Base-by-base conservation (phyloP, 805 yeast genomes). In the Schizosaccharomyces cryophilus region DNA sequence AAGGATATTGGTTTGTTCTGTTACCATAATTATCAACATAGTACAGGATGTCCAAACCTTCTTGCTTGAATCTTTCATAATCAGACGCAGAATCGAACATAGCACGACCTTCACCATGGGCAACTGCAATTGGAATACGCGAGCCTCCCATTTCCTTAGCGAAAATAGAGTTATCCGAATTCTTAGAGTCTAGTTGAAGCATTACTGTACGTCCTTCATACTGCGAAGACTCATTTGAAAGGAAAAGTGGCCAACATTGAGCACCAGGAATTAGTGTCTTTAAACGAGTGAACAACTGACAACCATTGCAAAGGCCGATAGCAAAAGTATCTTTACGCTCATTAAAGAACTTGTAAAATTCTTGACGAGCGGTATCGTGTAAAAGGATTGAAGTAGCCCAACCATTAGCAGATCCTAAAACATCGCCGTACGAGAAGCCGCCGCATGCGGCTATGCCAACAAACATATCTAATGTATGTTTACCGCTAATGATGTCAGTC, bases 361-460 rank as follows among this genome's bases (percentile, higher is more conserved):
- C 89, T 31, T 76, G 68, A 69, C 93, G 81, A 45, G 90, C 85
- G 61, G 73, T 75, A 45, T 80, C 86, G 69, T 90, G 84, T 78
- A 83, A 88, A 65, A 93, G 74, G 9, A 93, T 95, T 19, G 96
- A 87, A 69, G 87, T 88, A 62, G 98, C 98, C 98, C 98, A 93
- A 62, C 98, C 98, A 61, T 90, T 85, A 70, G 96, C 98, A 42
- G 98, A 98, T 66, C 98, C 98, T 63, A 93, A 77, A 59, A 93
- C 98, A 73, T 93, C 98, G 77, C 98, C 98, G 69, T 89, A 93
- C 1, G 96, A 87, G 77, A 93, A 93, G 17, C 98, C 98, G 73
- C 98, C 98, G 74, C 98, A 94, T 3, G 97, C 97, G 54, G 96
- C 97, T 59, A 93, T 67, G 64, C 98, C 98, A 60, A 83, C 87